Conservation (phyloP, 495 filamentous ascomycete genomes). For the Friedmanniomyces simplex region DNA sequence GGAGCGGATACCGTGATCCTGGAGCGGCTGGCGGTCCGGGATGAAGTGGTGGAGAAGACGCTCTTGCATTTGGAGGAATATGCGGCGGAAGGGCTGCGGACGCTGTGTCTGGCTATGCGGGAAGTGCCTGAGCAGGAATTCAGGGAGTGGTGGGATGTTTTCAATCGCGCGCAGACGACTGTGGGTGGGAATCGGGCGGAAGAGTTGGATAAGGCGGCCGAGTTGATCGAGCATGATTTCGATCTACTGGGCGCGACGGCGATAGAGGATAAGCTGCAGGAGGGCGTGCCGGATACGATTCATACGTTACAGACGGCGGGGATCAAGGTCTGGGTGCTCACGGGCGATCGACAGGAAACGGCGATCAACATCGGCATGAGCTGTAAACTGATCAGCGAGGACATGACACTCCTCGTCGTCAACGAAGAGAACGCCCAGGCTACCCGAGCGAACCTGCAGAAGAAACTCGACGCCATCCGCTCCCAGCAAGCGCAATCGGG, state of each 20-base stretch:
- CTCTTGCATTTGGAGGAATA: slow-evolving; percentile 95
- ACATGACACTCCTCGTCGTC: slow-evolving; percentile 95
- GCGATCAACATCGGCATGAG: slow-evolving; percentile 99
- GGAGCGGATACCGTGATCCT: slow-evolving; percentile 96
- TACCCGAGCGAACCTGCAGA: slow-evolving; percentile 76
- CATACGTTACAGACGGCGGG: slow-evolving; percentile 93
- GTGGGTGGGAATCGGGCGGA: slow-evolving; percentile 86
- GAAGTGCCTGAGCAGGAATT: slow-evolving; percentile 88
- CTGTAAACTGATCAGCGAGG: slow-evolving; percentile 95
- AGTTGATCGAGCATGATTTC: slow-evolving; percentile 87
- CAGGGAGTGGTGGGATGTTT: slow-evolving; percentile 77
- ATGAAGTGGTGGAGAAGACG: slow-evolving; percentile 70
- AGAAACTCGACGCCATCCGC: slow-evolving; percentile 82
- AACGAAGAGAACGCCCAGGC: slow-evolving; percentile 73
- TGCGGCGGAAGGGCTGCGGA: slow-evolving; percentile 89
- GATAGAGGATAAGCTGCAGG: slow-evolving; percentile 94
- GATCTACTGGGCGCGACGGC: slow-evolving; percentile 89
- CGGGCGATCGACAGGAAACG: slow-evolving; percentile 95
- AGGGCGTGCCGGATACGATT: slow-evolving; percentile 97
- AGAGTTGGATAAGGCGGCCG: slow-evolving; percentile 93
- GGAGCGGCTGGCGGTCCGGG: slow-evolving; percentile 67
- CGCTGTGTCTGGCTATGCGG: slow-evolving; percentile 89
- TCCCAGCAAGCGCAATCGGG: slow-evolving; percentile 51
- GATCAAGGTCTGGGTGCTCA: slow-evolving; percentile 98
- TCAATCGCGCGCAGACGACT: slow-evolving; percentile 80